Evolutionary conservation across 345 rosid species (phyloP), one percentile per base, ranked within the genome.

Genomic region (Euphorbia pulcherrima): DNA sequence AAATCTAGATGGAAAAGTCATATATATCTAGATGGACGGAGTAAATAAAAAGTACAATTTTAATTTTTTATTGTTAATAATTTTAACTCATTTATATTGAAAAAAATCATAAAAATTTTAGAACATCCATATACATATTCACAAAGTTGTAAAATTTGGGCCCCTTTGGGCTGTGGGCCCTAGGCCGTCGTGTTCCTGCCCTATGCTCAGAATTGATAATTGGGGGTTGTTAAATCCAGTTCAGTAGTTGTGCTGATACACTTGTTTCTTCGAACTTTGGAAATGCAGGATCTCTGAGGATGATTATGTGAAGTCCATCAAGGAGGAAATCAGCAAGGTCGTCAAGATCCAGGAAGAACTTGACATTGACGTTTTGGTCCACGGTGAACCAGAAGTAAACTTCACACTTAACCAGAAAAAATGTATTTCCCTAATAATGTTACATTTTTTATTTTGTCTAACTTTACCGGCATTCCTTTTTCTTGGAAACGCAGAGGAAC

Each of bases 381-480:
- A 90, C 21, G 98, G 98, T 77, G 97, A 93, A 88, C 98, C 97
- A 30, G 98, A 93, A 90, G 98, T 87, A 68, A 79, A 82, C 71
- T 26, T 73, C 37, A 9, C 20, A 8, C 35, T 23, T 20, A 1
- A 70, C 29, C 18, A 30, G 47, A 56, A 44, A 2, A 44, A 17
- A 8, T 4, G 26, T 6, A 11, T 29, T 48, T 58, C 16, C 57
- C 44, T 6, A 51, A 9, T 41, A 40, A 37, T 55, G 46, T 17
- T 62, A 1, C 26, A 18, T 35, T 28, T 71, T 21, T 12, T 24
- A 48, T 10, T 24, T 44, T 11, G 4, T 10, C 44, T 26, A 23
- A 30, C 55, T 30, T 29, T 52, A 54, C 33, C 29, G 54, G 60
- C 17, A 20, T 20, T 14, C 21, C 33, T 46, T 1, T 35, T 72